Evolutionary conservation across 805 yeast species (phyloP).

Genomic region (Zygosaccharomyces kombuchaensis): DNA sequence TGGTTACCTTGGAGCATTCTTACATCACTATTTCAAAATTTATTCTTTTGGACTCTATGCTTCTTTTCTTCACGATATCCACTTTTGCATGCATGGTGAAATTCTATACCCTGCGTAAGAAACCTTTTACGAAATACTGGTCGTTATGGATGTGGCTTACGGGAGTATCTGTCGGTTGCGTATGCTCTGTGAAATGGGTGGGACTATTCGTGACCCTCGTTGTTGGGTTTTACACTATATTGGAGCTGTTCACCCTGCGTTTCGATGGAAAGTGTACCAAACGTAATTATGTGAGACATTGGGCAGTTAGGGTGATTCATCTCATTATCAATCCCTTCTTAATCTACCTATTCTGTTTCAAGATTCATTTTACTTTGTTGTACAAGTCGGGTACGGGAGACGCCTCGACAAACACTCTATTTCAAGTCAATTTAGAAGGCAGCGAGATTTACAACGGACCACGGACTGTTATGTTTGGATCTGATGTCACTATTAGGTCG

Average conservation of each 20-base stretch:
- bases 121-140: conserved; percentile 70
- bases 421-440: conserved; percentile 80
- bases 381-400: conserved; percentile 89
- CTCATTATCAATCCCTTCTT: conserved; percentile 68
- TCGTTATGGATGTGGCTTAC: conserved; percentile 53
- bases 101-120: conserved; percentile 56
- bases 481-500: conserved; percentile 43
- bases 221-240: conserved; percentile 54
- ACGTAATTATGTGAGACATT: conserved; percentile 50
- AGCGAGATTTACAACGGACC: conserved; percentile 64
- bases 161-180: conserved; percentile 75
- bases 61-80: conserved; percentile 82
- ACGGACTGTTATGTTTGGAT: conserved; percentile 59
- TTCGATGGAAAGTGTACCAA: conserved; percentile 32
- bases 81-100: conserved; percentile 69
- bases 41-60: conserved; percentile 86
- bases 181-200: conserved; percentile 82
- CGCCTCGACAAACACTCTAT: conserved; percentile 80
- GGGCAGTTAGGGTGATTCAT: conserved; percentile 62
- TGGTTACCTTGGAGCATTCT: conserved; percentile 79
- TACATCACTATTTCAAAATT: conserved; percentile 84
- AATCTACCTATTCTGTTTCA: conserved; percentile 70
- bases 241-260: conserved; percentile 47
- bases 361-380: conserved; percentile 72
- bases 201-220: conserved; percentile 64